phyloP scores from a whole-genome alignment of 2,329 filamentous ascomycete species.

The Setomelanomma holmii region DNA sequence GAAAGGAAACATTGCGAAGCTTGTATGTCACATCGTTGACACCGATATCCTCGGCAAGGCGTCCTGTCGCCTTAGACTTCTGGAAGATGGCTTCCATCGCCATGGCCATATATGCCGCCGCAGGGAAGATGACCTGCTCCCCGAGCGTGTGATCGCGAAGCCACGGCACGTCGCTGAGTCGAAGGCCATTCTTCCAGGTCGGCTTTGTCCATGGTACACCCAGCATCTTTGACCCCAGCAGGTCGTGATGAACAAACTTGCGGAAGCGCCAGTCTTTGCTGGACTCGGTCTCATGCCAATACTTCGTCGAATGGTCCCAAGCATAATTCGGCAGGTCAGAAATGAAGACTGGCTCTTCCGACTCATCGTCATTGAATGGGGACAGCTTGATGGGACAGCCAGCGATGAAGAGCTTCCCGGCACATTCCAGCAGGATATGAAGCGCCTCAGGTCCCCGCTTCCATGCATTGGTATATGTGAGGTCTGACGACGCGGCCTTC shows the following conservation, averaged over 20 bases:
- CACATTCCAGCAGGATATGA: conserved; percentile 4
- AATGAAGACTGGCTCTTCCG: conserved; percentile 13
- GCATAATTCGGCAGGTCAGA: conserved; percentile 26
- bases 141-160: conserved; percentile 25
- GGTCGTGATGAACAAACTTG: conserved; percentile 11
- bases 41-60: too few relatives aligned
- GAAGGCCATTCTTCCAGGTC: conserved; percentile 22
- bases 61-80: neutral
- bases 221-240: conserved; percentile 11
- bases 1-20: conserved; percentile 35
- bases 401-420: neutral
- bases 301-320: conserved; percentile 17
- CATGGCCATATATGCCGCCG: conserved; percentile 54
- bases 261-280: conserved; percentile 22
- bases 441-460: too few relatives aligned
- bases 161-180: conserved; percentile 21
- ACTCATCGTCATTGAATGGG: conserved; percentile 19
- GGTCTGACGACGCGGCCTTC: neutral
- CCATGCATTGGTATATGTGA: too few relatives aligned
- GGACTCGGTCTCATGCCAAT: conserved; percentile 20
- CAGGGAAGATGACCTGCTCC: conserved; percentile 53
- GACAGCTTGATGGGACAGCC: conserved; percentile 12
- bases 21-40: neutral
- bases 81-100: conserved; percentile 29
- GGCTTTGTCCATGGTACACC: conserved; percentile 3